Conservation (phyloP, 2,329 filamentous ascomycete species). For the Nothopassalora personata region DNA sequence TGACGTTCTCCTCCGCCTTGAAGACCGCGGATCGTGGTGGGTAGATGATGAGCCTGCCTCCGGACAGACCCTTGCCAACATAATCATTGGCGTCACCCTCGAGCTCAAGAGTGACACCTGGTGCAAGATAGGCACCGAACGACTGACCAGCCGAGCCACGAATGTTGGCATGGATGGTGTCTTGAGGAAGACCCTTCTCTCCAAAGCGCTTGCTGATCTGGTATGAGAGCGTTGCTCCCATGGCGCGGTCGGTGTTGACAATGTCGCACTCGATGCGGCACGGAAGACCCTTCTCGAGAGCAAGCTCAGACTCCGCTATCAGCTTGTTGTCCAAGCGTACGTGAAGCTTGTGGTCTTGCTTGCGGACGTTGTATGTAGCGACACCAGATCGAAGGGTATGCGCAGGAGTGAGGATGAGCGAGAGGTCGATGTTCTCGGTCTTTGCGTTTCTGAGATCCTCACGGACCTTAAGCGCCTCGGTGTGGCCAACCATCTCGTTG, state of each 20-base stretch:
- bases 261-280: slow-evolving; percentile 93
- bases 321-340: slow-evolving; percentile 94
- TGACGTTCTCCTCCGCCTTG: slow-evolving; percentile 92
- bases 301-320: slow-evolving; percentile 89
- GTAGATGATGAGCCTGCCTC: slow-evolving; percentile 88
- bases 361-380: slow-evolving; percentile 94
- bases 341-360: slow-evolving; percentile 93
- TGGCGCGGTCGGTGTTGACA: slow-evolving; percentile 90
- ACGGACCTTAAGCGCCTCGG: slow-evolving; percentile 76
- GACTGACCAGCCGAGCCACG: slow-evolving; percentile 95
- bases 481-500: slow-evolving; percentile 96
- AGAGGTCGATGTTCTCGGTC: slow-evolving; percentile 88
- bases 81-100: slow-evolving; percentile 97
- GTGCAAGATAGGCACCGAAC: slow-evolving; percentile 88
- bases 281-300: slow-evolving; percentile 87
- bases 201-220: slow-evolving; percentile 91
- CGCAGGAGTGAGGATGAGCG: slow-evolving; percentile 88
- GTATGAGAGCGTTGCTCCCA: slow-evolving; percentile 91
- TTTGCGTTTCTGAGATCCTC: slow-evolving; percentile 85
- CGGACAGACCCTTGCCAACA: slow-evolving; percentile 90
- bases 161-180: slow-evolving; percentile 94
- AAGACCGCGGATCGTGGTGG: slow-evolving; percentile 84
- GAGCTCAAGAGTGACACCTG: slow-evolving; percentile 88
- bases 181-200: slow-evolving; percentile 79
- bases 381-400: slow-evolving; percentile 91